Base-by-base conservation (phyloP, 1,284 basidiomycete genomes). In the Heimioporus retisporus region DNA sequence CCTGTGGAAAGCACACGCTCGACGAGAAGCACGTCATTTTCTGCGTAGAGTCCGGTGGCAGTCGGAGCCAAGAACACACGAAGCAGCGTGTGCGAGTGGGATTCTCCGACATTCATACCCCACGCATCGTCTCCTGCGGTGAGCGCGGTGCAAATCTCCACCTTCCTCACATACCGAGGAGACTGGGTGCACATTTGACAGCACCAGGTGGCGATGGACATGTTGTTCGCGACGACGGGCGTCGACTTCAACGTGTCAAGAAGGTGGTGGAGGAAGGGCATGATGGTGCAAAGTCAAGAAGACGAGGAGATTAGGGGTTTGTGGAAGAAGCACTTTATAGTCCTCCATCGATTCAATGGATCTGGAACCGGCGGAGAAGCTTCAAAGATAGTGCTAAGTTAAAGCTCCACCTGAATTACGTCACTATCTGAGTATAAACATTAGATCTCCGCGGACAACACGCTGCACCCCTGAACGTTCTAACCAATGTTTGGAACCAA, bases 61-160 rank as follows among this genome's bases (percentile, higher is more conserved):
- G 19, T 18, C 2, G 69, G 55, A 8, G 3, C 50, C 51, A 73
- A 14, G 2, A 18, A 56, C 3, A 66, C 60, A 4, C 57, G 63
- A 21, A 72, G 23, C 1, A 72, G 18, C 1, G 70, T 64, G 40
- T 71, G 72, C 8, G 35, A 19, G 11, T 71, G 66, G 3, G 28
- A 6, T 5, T 48, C 14, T 14, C 50, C 51, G 2, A 60, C 7
- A 4, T 28, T 23, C 0, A 25, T 31, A 2, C 25, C 65, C 59
- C 57, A 67, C 3, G 55, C 50, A 11, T 73, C 60, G 3, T 53
- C 8, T 0, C 59, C 59, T 3, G 18, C 16, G 28, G 40, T 23
- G 3, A 57, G 55, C 1, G 64, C 68, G 1, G 63, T 71, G 18
- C 70, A 71, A 23, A 71, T 46, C 18, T 73, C 72, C 13, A 71